Evolutionary conservation across 306 rosid species (phyloP).

Genomic region (Vigna trinervia): DNA sequence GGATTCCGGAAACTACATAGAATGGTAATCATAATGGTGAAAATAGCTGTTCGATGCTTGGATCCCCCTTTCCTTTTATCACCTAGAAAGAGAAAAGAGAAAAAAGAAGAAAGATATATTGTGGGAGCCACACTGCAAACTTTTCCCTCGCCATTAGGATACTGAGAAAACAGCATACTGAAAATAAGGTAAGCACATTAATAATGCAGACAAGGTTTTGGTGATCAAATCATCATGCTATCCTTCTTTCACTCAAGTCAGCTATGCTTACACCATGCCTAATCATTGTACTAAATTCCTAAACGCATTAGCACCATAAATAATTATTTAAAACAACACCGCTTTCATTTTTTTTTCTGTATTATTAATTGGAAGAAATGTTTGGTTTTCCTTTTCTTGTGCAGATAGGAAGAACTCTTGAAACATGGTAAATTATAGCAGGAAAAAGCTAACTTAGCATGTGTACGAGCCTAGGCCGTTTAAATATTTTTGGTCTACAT

Average conservation of each 20-base stretch:
- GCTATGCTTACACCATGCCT: conserved; percentile 41
- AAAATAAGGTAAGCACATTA: conserved; percentile 48
- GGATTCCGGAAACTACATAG: conserved; percentile 42
- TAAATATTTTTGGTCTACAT: neutral
- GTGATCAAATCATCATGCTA: conserved; percentile 40
- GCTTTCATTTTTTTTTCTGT: neutral
- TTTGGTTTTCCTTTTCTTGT: neutral
- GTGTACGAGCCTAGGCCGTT: neutral
- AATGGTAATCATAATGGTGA: conserved; percentile 39
- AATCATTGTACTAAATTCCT: conserved; percentile 41
- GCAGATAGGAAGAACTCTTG: neutral
- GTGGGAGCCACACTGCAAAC: conserved; percentile 37
- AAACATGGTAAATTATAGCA: conserved; percentile 1
- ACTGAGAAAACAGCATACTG: conserved; percentile 32
- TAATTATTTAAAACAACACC: conserved; percentile 12
- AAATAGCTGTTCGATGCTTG: conserved; percentile 38
- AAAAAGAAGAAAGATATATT: neutral
- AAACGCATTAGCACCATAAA: conserved; percentile 34
- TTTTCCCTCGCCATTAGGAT: conserved; percentile 33
- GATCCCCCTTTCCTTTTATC: conserved; percentile 31
- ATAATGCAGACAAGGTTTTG: conserved; percentile 32
- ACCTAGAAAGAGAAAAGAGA: conserved; percentile 28
- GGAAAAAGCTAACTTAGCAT: neutral
- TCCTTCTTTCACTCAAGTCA: conserved; percentile 40
- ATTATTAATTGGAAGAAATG: conserved; percentile 22